Base-by-base conservation (phyloP, 495 filamentous ascomycete species). In the Clavariopsis aquatica region DNA sequence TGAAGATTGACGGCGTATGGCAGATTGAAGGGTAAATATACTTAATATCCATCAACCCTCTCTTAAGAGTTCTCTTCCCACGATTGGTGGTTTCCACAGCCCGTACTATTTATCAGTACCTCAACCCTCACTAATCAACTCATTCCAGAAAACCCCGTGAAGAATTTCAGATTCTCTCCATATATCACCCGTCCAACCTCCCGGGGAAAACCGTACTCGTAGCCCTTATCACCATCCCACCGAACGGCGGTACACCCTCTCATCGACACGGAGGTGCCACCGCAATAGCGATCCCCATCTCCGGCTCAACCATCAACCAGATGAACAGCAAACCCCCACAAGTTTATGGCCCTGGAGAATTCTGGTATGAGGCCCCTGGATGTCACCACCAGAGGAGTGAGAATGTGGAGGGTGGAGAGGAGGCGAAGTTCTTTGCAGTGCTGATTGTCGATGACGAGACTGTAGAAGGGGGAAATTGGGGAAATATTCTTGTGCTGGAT, bases 311-410 rank as follows among this genome's bases (percentile, higher is more conserved):
- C 0, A 51, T 75, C 26, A 79, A 79, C 49, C 76, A 77, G 41
- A 81, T 81, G 79, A 80, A 81, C 57, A 49, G 78, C 36, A 69
- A 75, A 9, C 69, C 69, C 20, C 73, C 75, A 57, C 68, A 65
- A 28, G 52, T 69, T 0, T 67, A 70, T 22, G 13, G 64, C 19
- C 26, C 43, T 1, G 78, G 77, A 0, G 76, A 70, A 8, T 69
- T 68, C 17, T 80, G 72, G 69, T 78, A 73, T 52, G 78, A 81
- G 63, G 75, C 76, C 9, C 79, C 79, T 0, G 78, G 78, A 0
- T 81, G 79, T 45, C 77, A 78, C 46, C 78, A 81, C 63, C 66
- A 72, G 26, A 71, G 76, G 49, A 78, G 78, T 49, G 74, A 74
- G 41, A 80, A 80, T 64, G 69, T 67, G 3, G 76, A 76, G 64